Evolutionary conservation across 768 basidiomycete species (phyloP), one percentile per base, ranked within the genome.

Genomic region (Rhizopogon vulgaris): DNA sequence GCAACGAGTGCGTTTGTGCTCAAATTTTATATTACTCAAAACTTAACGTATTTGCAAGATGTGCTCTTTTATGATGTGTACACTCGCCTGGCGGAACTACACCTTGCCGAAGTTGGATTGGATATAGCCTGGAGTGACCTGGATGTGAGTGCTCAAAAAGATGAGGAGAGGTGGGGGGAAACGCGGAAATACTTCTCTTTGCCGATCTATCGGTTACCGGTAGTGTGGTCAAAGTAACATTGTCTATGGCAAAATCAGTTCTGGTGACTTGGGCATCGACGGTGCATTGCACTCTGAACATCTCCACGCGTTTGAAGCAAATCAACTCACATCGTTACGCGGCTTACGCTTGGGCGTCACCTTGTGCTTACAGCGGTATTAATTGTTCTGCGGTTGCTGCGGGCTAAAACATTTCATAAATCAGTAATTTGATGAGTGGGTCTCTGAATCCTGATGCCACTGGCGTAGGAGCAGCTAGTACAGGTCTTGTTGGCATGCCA

Each of bases 51-150:
- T 40, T 22, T 34, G 30, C n/a, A 61, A 95, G 93, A 94, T 71
- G 75, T 84, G 0, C 72, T 86, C 7, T 93, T 94, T 62, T 93
- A 96, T 66, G 92, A 96, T 60, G 89, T 97, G 7, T 95, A 91
- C 63, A 90, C 88, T 0, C 81, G 77, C 54, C 75, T 99, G 4
- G 78, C 90, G 0, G 92, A 94, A 54, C 68, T 94, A 36, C 92
- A 98, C 63, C 76, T 99, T 28, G 71, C 80, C n/a, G 83, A 90
- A 42, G 71, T 90, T 1, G 94, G 95, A 0, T 63, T 90, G n/a
- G 72, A 83, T 40, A 82, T 92, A 24, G 60, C 76, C 36, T 99
- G 96, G 96, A 73, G 71, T 51, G 87, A 94, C 60, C 79, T 98
- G 4, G 82, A 88, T 52, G 83, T 93, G 27, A 76, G 76, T 18